These are phyloP conservation scores for Borovskyia barvae DNA, from an alignment of 208 protist species.

Conservation along the genomic window DNA sequence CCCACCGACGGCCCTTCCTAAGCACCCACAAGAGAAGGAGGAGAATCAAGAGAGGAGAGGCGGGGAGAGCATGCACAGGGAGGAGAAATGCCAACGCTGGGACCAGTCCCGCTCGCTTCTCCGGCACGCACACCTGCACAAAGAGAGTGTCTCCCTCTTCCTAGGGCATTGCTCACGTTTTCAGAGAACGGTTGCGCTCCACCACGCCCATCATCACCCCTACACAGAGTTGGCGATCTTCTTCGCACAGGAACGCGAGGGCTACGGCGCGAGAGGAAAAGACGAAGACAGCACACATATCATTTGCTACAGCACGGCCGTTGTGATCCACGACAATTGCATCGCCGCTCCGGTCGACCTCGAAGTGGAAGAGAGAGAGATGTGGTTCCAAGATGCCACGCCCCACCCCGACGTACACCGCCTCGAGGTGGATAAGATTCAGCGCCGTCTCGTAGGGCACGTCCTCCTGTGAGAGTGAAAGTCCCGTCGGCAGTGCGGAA, in stretches of 20 bases:
- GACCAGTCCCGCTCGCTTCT: no score
- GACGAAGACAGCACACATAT: constrained; percentile 56
- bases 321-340: constrained; percentile 37
- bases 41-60: no score
- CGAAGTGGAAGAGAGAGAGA: constrained; percentile 15
- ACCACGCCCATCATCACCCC: constrained; percentile 71
- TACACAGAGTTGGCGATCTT: constrained; percentile 61
- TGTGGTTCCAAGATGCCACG: constrained; percentile 11
- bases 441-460: constrained; percentile 31
- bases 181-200: constrained; percentile 49
- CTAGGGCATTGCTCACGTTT: background rate
- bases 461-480: constrained; percentile 23
- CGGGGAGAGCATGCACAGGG: no score
- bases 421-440: constrained; percentile 41
- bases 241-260: constrained; percentile 59
- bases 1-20: no score
- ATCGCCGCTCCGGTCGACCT: background rate
- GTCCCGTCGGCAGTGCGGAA: constrained; percentile 24
- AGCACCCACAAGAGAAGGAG: no score
- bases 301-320: constrained; percentile 23
- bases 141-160: constrained; percentile 5
- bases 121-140: background rate
- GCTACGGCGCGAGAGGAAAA: constrained; percentile 50
- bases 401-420: constrained; percentile 37
- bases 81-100: no score